phyloP scores from a whole-genome alignment of 73 alveolate genomes.

The Paramecium biaurelia region DNA sequence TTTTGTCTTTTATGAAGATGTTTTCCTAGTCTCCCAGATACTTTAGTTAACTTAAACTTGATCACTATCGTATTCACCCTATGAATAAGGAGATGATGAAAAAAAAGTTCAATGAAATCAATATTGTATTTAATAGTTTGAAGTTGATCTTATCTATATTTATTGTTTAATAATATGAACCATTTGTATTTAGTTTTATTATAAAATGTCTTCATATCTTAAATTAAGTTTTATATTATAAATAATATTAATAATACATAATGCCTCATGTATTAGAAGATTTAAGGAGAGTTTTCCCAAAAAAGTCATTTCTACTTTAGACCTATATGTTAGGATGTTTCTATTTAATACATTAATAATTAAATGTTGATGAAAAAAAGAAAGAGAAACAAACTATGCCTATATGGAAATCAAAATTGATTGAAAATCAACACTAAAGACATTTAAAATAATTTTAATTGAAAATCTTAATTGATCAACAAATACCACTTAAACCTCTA shows the following conservation, averaged over 20 bases:
- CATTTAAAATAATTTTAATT: slow-evolving; percentile 5
- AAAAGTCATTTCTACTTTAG: background rate
- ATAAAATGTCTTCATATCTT: background rate
- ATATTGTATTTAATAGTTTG: too few relatives aligned
- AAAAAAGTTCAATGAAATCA: too few relatives aligned
- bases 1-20: background rate
- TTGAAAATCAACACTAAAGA: background rate
- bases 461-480: background rate
- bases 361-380: background rate
- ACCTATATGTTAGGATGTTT: slow-evolving; percentile 32
- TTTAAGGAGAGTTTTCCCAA: slow-evolving; percentile 31
- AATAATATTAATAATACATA: background rate
- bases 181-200: background rate
- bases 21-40: too few relatives aligned
- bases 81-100: too few relatives aligned
- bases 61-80: too few relatives aligned
- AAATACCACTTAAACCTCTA: background rate
- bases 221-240: background rate
- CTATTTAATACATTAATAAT: background rate
- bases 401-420: background rate
- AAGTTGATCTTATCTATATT: background rate
- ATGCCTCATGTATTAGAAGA: slow-evolving; percentile 37
- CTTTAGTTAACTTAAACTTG: too few relatives aligned
- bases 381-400: background rate
- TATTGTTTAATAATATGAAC: background rate